Evolutionary conservation across 768 basidiomycete species (phyloP).

Genomic region (Lentinula detonsa): DNA sequence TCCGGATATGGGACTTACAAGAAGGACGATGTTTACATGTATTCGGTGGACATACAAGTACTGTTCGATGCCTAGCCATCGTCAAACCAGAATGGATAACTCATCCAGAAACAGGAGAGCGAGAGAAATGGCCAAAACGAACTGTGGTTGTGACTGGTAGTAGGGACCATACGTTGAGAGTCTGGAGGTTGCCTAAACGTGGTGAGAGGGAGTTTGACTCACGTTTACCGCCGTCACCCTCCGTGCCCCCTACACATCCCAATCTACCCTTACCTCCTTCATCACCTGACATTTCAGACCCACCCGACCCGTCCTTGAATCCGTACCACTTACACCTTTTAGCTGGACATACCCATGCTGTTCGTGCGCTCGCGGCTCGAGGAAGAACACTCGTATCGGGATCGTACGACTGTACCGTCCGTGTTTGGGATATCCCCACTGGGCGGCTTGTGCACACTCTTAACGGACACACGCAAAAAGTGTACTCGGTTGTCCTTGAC

Average conservation of each 20-base stretch:
- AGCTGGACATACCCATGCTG: slow-evolving; percentile 87
- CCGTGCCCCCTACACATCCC: neutral
- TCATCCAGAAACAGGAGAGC: slow-evolving; percentile 51
- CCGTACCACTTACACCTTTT: slow-evolving; percentile 86
- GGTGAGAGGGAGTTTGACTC: slow-evolving; percentile 4
- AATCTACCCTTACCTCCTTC: neutral
- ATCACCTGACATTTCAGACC: slow-evolving; percentile 2
- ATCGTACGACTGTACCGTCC: slow-evolving; percentile 92
- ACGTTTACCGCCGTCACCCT: neutral
- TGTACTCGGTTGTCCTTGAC: slow-evolving; percentile 12
- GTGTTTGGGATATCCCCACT: slow-evolving; percentile 90
- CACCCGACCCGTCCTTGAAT: slow-evolving; percentile 67
- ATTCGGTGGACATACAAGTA: slow-evolving; percentile 95
- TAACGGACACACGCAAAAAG: slow-evolving; percentile 89
- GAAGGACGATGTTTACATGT: slow-evolving; percentile 84
- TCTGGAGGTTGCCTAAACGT: slow-evolving; percentile 43
- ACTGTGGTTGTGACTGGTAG: slow-evolving; percentile 73
- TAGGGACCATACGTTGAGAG: slow-evolving; percentile 60
- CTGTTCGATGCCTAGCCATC: slow-evolving; percentile 92
- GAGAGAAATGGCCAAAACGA: slow-evolving; percentile 66
- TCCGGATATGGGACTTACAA: slow-evolving; percentile 84
- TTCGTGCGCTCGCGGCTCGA: slow-evolving; percentile 86
- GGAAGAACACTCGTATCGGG: slow-evolving; percentile 90
- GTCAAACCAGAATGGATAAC: slow-evolving; percentile 89
- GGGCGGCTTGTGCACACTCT: slow-evolving; percentile 78